Base-by-base conservation (phyloP, 768 basidiomycete species). In the Mycena galopus region DNA sequence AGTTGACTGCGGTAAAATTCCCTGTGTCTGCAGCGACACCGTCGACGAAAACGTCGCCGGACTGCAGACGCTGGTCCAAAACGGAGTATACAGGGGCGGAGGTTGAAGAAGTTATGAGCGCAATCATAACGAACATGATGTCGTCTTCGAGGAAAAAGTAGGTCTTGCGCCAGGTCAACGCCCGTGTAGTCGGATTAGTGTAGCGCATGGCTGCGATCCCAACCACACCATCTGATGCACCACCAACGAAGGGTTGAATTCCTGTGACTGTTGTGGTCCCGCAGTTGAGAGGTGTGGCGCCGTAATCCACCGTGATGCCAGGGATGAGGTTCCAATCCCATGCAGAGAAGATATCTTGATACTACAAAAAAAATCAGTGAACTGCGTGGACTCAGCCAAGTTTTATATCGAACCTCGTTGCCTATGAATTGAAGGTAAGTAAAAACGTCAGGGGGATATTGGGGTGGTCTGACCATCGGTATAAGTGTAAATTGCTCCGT, bases 261-360 rank as follows among this genome's bases (percentile, higher is more conserved):
- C 83, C 82, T 0, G 63, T 73, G 47, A 71, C 47, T 3, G 68
- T 53, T 5, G 77, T 72, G 35, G 70, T 73, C 0, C 25, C 64
- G 60, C 81, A 82, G 53, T 60, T 59, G 2, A 85, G 76, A 2
- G 78, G 74, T 1, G 84, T 84, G 2, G 63, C 77, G 23, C 77
- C 78, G 63, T 83, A 81, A 55, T 84, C 78, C 16, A 81, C 78
- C 0, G 83, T 85, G 19, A 77, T 82, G 1, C 89, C 89, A 12
- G 89, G 89, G 33, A 90, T 86, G 29, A 89, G 81, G 66, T 89
- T 88, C 89, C 89, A 90, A 74, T 90, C 88, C 89, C 89, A 90
- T 2, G 86, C 82, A 0, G 84, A 88, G 11, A 85, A 81, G 32
- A 88, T 88, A 71, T 90, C 88, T 68, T 76, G 72, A 47, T 76